These are phyloP conservation scores for Trichoderma sp. DNA, from an alignment of 2,329 filamentous ascomycete species.

Conservation along the genomic window DNA sequence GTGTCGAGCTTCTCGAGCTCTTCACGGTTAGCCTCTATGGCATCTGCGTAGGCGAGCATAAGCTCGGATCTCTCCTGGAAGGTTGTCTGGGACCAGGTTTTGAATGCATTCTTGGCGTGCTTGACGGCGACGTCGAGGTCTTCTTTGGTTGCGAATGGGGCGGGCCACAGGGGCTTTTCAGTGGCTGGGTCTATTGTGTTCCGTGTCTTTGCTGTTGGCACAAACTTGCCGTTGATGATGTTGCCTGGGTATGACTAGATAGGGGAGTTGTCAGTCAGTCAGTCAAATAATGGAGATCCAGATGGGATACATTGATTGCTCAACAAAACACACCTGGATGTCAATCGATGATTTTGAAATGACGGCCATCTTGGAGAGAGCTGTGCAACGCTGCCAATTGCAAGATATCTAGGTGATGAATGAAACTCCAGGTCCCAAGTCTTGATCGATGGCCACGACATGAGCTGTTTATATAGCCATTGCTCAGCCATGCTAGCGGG, in stretches of 20 bases:
- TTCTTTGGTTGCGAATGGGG: slow-evolving; percentile 28
- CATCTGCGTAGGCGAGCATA: slow-evolving; percentile 28
- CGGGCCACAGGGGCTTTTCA: slow-evolving; percentile 32
- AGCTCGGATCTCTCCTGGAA: slow-evolving; percentile 28
- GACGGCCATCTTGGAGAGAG: neutral
- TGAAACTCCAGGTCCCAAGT: no score
- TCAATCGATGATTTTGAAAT: neutral
- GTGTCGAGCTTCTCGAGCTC: slow-evolving; percentile 26
- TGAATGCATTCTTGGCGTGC: slow-evolving; percentile 29
- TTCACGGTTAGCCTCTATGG: slow-evolving; percentile 26
- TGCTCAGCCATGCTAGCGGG: neutral
- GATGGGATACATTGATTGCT: neutral
- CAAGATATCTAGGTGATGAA: neutral
- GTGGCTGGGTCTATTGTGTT: slow-evolving; percentile 32
- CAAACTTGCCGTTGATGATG: slow-evolving; percentile 28
- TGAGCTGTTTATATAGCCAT: neutral
- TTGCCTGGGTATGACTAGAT: slow-evolving; percentile 19
- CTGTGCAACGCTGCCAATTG: neutral
- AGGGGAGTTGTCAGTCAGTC: neutral
- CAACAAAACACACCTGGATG: slow-evolving; percentile 4
- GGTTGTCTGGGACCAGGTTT: slow-evolving; percentile 29
- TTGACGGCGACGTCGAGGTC: slow-evolving; percentile 32
- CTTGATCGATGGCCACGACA: neutral
- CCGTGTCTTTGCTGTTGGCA: slow-evolving; percentile 22
- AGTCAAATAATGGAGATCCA: neutral